These are phyloP conservation scores for Cucurbita moschata DNA, from an alignment of 306 rosid genomes.

Conservation along the genomic window DNA sequence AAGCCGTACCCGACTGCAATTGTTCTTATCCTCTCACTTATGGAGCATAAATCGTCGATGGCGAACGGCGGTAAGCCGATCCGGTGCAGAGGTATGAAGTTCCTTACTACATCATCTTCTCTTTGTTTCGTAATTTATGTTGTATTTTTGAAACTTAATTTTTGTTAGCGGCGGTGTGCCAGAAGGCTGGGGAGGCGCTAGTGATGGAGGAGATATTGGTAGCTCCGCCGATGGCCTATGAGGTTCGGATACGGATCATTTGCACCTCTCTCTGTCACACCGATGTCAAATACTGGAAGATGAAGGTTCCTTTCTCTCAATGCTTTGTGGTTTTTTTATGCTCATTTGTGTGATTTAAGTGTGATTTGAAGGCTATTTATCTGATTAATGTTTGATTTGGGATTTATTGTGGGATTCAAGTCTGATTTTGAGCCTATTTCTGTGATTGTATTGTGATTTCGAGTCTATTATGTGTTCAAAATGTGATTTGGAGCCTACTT, in stretches of 20 bases:
- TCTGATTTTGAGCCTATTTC: too few relatives aligned
- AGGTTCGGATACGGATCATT: conserved; percentile 49
- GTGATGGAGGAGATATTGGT: conserved; percentile 56
- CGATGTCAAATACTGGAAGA: conserved; percentile 55
- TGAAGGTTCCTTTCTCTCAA: conserved; percentile 31
- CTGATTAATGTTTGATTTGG: too few relatives aligned
- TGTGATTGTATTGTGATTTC: not conserved
- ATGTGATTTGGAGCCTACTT: not conserved
- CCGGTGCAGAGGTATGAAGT: not conserved
- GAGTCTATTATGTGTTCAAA: not conserved
- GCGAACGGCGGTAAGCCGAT: not conserved
- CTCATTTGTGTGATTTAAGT: not conserved
- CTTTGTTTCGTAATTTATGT: not conserved
- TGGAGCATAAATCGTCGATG: not conserved
- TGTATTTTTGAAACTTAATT: not conserved
- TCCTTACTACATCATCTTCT: not conserved
- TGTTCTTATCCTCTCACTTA: not conserved
- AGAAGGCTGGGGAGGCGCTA: conserved; percentile 48
- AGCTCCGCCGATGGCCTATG: conserved; percentile 71
- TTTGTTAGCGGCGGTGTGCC: conserved; percentile 50
- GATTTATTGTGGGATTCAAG: too few relatives aligned
- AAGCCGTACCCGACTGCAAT: too few relatives aligned
- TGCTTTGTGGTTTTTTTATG: not conserved
- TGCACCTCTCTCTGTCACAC: conserved; percentile 69
- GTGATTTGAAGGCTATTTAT: not conserved